Conservation (phyloP, 2,329 filamentous ascomycete genomes). For the Phyllosticta ampelicida region DNA sequence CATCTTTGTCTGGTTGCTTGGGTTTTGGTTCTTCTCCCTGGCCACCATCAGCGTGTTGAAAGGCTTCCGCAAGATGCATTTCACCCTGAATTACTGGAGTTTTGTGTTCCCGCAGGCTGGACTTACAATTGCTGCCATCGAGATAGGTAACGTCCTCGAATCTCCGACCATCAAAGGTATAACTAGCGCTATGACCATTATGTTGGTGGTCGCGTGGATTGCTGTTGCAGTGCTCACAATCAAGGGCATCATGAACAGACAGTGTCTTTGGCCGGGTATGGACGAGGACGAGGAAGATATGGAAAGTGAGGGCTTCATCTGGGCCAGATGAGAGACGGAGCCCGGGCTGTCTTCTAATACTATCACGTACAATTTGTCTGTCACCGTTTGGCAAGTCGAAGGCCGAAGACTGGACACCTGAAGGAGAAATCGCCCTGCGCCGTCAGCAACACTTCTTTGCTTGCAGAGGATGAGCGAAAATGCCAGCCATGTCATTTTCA, state of each 20-base stretch:
- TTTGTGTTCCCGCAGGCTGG: slow-evolving; percentile 58
- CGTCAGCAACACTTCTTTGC: neutral
- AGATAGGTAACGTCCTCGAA: slow-evolving; percentile 42
- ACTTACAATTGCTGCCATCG: slow-evolving; percentile 49
- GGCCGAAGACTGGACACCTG: neutral
- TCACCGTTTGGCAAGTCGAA: neutral
- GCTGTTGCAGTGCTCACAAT: slow-evolving; percentile 41
- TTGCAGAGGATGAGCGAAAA: neutral
- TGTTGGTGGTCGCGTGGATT: slow-evolving; percentile 46
- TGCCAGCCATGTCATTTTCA: neutral
- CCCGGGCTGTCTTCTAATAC: neutral
- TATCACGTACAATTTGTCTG: neutral
- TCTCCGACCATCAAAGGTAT: slow-evolving; percentile 45
- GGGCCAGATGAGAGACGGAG: neutral
- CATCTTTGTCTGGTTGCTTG: slow-evolving; percentile 39
- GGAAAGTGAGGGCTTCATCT: neutral
- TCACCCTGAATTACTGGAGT: slow-evolving; percentile 49
- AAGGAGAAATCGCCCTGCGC: neutral
- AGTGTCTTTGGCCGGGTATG: slow-evolving; percentile 48
- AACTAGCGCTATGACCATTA: slow-evolving; percentile 44
- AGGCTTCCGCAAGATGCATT: slow-evolving; percentile 32
- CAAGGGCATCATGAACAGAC: slow-evolving; percentile 33
- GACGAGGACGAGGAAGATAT: slow-evolving; percentile 44
- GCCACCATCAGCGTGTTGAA: slow-evolving; percentile 28
- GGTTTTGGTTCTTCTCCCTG: slow-evolving; percentile 42